A percentile compares a stretch with the other conserved stretches of the same genome.
Evolutionary conservation across 345 rosid genomes (phyloP).

Genomic region (Populus ilicifolia): DNA sequence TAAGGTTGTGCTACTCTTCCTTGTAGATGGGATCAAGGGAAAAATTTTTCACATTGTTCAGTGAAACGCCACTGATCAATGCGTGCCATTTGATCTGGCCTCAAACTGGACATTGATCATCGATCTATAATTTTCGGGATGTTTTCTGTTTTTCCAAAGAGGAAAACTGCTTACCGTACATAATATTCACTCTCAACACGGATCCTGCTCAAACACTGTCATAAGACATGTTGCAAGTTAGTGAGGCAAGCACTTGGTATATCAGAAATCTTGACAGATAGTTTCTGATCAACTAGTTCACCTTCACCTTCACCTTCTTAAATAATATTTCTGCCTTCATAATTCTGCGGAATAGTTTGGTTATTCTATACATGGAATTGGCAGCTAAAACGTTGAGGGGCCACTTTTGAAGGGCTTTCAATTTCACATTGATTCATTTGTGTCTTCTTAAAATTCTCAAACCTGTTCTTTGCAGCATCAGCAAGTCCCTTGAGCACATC

Average conservation of each 20-base stretch:
- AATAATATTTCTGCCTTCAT: slow-evolving; percentile 36
- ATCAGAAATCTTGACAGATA: slow-evolving; percentile 52
- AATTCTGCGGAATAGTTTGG: slow-evolving; percentile 46
- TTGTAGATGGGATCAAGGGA: neutral
- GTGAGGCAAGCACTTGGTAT: slow-evolving; percentile 75
- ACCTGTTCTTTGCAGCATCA: slow-evolving; percentile 45
- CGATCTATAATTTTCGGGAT: neutral
- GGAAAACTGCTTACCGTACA: neutral
- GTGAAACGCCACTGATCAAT: neutral
- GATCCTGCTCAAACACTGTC: slow-evolving; percentile 37
- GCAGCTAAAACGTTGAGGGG: slow-evolving; percentile 62
- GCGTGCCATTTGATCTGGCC: neutral
- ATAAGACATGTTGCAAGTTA: slow-evolving; percentile 46
- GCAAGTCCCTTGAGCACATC: slow-evolving; percentile 52
- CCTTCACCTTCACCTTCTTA: slow-evolving; percentile 9
- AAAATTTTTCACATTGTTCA: neutral
- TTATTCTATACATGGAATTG: slow-evolving; percentile 64
- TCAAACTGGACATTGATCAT: neutral
- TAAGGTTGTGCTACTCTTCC: neutral
- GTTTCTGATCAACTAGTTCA: neutral
- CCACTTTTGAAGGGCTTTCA: slow-evolving; percentile 60
- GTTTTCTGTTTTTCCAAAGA: neutral
- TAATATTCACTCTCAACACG: neutral
- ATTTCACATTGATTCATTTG: slow-evolving; percentile 26
- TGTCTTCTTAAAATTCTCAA: slow-evolving; percentile 36